These are phyloP conservation scores for Litsea cubeba DNA, from an alignment of 164 flowering plant genomes.

Conservation along the genomic window DNA sequence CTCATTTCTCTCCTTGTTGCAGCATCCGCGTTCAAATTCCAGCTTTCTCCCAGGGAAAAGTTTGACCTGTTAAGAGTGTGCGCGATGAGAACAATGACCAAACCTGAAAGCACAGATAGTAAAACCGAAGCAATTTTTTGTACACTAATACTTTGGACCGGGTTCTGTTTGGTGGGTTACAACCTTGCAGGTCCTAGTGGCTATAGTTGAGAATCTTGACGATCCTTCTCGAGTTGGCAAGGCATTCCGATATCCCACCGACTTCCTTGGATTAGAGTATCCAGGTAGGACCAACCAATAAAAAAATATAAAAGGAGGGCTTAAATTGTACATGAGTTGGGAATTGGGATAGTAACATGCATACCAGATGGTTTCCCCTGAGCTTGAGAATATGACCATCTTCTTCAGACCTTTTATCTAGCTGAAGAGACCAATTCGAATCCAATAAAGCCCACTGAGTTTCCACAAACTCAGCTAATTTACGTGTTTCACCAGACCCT, in stretches of 20 bases:
- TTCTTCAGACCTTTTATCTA: conserved; percentile 25
- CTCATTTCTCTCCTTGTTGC: conserved; percentile 39
- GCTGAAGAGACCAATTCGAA: conserved; percentile 44
- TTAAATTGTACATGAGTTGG: background rate
- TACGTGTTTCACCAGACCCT: conserved; percentile 37
- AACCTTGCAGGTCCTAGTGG: background rate
- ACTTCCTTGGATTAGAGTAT: background rate
- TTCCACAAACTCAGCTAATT: conserved; percentile 48
- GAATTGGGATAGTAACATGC: conserved; percentile 5
- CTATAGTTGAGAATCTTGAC: background rate
- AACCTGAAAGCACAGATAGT: background rate
- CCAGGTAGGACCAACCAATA: background rate
- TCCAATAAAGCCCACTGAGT: conserved; percentile 53
- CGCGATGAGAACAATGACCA: background rate
- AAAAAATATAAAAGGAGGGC: background rate
- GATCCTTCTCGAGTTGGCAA: too few species aligned
- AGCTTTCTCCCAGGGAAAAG: conserved; percentile 66
- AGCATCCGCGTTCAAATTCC: conserved; percentile 57
- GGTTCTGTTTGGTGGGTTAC: background rate
- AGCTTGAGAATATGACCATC: conserved; percentile 56
- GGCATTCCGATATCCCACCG: too few species aligned
- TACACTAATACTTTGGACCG: too few species aligned
- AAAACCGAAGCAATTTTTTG: background rate
- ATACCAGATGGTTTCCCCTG: conserved; percentile 50
- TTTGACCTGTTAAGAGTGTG: conserved; percentile 45